Conservation (phyloP, 2,329 filamentous ascomycete species). For the Drechslerella dactyloides region DNA sequence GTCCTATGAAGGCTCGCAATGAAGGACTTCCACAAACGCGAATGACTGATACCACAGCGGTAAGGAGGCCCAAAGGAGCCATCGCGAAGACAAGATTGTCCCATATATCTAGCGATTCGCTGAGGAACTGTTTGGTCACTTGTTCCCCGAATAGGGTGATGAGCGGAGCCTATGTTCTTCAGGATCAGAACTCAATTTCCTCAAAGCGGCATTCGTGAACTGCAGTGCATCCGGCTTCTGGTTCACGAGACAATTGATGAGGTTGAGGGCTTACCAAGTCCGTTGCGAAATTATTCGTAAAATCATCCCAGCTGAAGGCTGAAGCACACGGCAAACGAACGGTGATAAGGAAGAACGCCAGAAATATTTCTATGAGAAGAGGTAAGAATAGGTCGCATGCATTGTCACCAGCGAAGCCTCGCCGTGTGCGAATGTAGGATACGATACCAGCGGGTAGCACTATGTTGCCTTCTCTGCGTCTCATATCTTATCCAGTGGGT, state of each 20-base stretch:
- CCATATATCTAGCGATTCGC: slow-evolving; percentile 47
- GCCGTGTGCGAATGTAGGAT: too few relatives aligned
- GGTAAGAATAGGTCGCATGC: too few relatives aligned
- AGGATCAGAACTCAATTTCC: not conserved
- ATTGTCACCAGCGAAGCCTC: too few relatives aligned
- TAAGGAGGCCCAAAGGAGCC: slow-evolving; percentile 57
- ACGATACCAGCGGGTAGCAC: too few relatives aligned
- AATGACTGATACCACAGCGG: slow-evolving; percentile 56
- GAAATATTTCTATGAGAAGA: too few relatives aligned
- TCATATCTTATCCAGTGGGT: too few relatives aligned
- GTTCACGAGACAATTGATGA: too few relatives aligned
- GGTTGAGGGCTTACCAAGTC: not conserved
- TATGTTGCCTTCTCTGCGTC: too few relatives aligned
- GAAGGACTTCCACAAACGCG: slow-evolving; percentile 54
- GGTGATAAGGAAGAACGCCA: too few relatives aligned
- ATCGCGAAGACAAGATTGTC: slow-evolving; percentile 47
- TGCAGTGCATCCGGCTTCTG: not conserved
- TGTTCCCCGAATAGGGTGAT: slow-evolving; percentile 55
- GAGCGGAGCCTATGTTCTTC: slow-evolving; percentile 18
- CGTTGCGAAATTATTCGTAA: slow-evolving; percentile 4
- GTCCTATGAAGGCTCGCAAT: slow-evolving; percentile 8
- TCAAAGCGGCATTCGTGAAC: not conserved
- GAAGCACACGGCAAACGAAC: not conserved
- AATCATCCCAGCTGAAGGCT: slow-evolving; percentile 1
- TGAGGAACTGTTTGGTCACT: slow-evolving; percentile 56